Conservation (phyloP, 129 eudicot species). For the Chrysanthemum seticuspe region DNA sequence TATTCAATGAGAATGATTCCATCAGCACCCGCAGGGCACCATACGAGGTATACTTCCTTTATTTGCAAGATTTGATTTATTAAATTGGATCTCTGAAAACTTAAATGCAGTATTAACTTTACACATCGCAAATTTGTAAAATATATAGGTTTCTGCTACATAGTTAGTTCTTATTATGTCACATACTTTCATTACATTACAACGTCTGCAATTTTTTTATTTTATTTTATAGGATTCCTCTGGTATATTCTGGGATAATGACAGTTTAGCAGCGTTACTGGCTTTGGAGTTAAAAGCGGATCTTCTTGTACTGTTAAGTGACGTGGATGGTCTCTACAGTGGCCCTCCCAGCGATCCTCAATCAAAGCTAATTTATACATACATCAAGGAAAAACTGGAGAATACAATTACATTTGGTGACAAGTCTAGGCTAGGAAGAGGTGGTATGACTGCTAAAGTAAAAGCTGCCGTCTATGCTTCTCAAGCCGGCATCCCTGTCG, state of each 20-base stretch:
- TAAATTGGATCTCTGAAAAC: too few species aligned
- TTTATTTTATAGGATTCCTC: constrained; percentile 64
- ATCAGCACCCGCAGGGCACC: constrained; percentile 95
- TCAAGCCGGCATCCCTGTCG: constrained; percentile 90
- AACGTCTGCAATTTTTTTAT: background rate
- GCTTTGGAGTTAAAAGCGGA: constrained; percentile 97
- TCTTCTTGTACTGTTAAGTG: constrained; percentile 91
- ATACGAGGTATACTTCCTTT: constrained; percentile 63
- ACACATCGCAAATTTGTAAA: too few species aligned
- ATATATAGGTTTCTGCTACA: too few species aligned
- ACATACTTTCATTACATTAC: constrained; percentile 9
- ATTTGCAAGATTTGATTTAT: background rate
- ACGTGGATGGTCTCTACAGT: constrained; percentile 93
- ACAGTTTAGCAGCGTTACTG: constrained; percentile 90
- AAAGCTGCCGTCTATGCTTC: constrained; percentile 96
- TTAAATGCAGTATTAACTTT: too few species aligned
- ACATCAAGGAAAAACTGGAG: constrained; percentile 79
- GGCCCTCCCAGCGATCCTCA: constrained; percentile 92
- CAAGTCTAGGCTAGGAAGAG: constrained; percentile 93
- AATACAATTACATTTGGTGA: constrained; percentile 88
- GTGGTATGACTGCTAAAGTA: constrained; percentile 99
- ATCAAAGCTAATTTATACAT: constrained; percentile 76
- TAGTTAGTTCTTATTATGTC: background rate
- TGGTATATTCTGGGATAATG: constrained; percentile 99
- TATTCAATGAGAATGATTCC: constrained; percentile 93